Evolutionary conservation across 2,329 filamentous ascomycete species (phyloP), one percentile per base, ranked within the genome.

Genomic region (Sporothrix protearum): DNA sequence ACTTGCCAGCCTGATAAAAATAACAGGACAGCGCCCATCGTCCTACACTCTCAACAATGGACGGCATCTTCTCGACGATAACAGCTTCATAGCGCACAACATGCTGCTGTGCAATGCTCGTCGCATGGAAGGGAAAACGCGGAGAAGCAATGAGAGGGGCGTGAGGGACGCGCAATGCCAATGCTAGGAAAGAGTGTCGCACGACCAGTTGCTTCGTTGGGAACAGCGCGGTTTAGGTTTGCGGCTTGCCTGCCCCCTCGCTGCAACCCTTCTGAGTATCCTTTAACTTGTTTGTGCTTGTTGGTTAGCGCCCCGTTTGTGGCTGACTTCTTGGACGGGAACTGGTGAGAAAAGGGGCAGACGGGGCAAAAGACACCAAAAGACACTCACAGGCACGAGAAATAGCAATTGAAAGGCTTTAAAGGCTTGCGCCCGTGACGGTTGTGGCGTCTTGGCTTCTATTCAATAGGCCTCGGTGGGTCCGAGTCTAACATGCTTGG

Each of bases 191-290:
- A 22, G 19, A 19, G 25, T 49, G 68, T 57, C 51, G 53, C 53
- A 59, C 57, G 66, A 68, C 66, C 49, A 55, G 49, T 68, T 68
- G 47, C 66, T 68, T 45, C 2, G 66, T 68, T 68, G 49, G 66
- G 66, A 53, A 42, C 30, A n/a, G 33, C 19, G 49, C 22, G 30
- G 30, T 67, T 67, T 28, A 16, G 14, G 7, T 16, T 68, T 53
- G 63, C 63, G 14, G 7, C 16, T 68, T 53, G 63, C 63, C 42
- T 19, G 33, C 36, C 59, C 33, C 19, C 30, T 55, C 53, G 28
- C 28, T 57, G 53, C 33, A 61, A 22, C 57, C 19, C 7, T 39
- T 33, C 25, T 1, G 16, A 14, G 9, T 33, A 12, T 33, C 22
- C 9, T 4, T 8, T 28, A 30, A 4, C n/a, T n/a, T 3, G 22